A percentile compares a stretch with the other conserved stretches of the same genome.
phyloP scores from a whole-genome alignment of 768 basidiomycete genomes.

The Leucocoprinus sp. region DNA sequence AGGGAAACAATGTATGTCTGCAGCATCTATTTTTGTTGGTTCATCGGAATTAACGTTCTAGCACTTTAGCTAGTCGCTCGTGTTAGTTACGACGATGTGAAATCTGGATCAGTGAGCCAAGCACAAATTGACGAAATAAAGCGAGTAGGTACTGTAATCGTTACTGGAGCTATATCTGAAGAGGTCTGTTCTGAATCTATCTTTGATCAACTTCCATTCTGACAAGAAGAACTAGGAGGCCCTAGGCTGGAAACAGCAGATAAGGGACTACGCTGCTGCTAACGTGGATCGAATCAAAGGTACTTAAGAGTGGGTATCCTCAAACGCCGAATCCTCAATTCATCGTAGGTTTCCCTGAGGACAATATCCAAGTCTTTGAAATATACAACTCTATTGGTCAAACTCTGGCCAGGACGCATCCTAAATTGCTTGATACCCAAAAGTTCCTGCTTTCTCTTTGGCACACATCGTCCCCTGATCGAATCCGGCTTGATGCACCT shows the following conservation, averaged over 20 bases:
- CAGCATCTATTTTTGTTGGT: neutral
- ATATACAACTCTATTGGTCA: conserved; percentile 63
- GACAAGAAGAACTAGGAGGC: conserved; percentile 45
- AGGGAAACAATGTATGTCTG: conserved; percentile 41
- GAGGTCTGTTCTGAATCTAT: conserved; percentile 15
- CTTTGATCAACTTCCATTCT: conserved; percentile 30
- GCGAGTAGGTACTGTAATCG: conserved; percentile 50
- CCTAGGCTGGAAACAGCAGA: conserved; percentile 44
- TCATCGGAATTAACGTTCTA: neutral
- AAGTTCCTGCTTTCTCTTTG: conserved; percentile 49
- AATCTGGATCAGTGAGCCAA: conserved; percentile 26
- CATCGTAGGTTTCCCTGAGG: conserved; percentile 50
- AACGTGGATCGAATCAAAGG: conserved; percentile 57
- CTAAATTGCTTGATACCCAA: conserved; percentile 49
- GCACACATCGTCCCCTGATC: conserved; percentile 35
- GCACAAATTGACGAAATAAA: conserved; percentile 45
- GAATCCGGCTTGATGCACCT: conserved; percentile 44
- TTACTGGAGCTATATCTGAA: conserved; percentile 50
- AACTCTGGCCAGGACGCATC: conserved; percentile 61
- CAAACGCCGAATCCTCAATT: conserved; percentile 18
- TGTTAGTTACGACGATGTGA: conserved; percentile 49
- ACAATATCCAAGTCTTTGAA: conserved; percentile 67
- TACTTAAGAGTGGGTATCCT: conserved; percentile 34
- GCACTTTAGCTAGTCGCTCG: conserved; percentile 51
- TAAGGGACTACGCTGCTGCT: conserved; percentile 46